Evolutionary conservation across 352 stramenopile species (phyloP).

Genomic region (Phytopythium delawarense): DNA sequence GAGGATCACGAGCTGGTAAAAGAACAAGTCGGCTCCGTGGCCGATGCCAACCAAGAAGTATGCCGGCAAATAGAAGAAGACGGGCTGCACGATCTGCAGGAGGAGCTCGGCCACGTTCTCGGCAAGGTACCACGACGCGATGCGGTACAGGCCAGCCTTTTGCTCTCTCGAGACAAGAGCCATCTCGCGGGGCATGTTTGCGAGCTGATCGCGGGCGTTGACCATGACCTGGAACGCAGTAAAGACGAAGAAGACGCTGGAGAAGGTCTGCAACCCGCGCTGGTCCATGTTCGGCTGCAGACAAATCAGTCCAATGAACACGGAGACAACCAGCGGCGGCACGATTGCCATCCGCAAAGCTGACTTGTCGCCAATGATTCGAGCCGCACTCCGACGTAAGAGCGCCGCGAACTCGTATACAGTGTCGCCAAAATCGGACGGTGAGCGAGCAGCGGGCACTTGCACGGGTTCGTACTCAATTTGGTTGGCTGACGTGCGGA

Average conservation of each 20-base stretch:
- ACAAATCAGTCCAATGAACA: slow-evolving; percentile 28
- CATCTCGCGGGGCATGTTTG: slow-evolving; percentile 13
- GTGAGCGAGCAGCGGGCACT: background rate
- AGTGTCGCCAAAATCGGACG: background rate
- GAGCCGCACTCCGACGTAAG: slow-evolving; percentile 23
- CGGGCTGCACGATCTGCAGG: slow-evolving; percentile 18
- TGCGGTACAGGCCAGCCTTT: slow-evolving; percentile 11
- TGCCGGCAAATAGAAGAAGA: slow-evolving; percentile 10
- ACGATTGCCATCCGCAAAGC: slow-evolving; percentile 10
- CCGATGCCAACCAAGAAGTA: slow-evolving; percentile 22
- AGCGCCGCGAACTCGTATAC: slow-evolving; percentile 17
- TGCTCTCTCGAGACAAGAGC: slow-evolving; percentile 16
- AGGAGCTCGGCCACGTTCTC: slow-evolving; percentile 20
- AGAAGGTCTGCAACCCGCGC: slow-evolving; percentile 22
- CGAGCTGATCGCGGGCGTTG: slow-evolving; percentile 8
- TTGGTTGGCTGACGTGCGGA: background rate
- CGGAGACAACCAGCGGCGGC: slow-evolving; percentile 9
- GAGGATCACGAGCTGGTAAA: slow-evolving; percentile 13
- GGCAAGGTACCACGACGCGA: slow-evolving; percentile 15
- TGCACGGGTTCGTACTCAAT: no score
- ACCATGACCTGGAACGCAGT: slow-evolving; percentile 25
- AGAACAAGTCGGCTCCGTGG: slow-evolving; percentile 7
- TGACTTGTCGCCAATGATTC: background rate
- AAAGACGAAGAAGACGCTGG: slow-evolving; percentile 28
- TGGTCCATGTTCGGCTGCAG: slow-evolving; percentile 23